These are phyloP conservation scores for Noccaea caerulescens DNA, from an alignment of 345 rosid genomes.

Conservation along the genomic window DNA sequence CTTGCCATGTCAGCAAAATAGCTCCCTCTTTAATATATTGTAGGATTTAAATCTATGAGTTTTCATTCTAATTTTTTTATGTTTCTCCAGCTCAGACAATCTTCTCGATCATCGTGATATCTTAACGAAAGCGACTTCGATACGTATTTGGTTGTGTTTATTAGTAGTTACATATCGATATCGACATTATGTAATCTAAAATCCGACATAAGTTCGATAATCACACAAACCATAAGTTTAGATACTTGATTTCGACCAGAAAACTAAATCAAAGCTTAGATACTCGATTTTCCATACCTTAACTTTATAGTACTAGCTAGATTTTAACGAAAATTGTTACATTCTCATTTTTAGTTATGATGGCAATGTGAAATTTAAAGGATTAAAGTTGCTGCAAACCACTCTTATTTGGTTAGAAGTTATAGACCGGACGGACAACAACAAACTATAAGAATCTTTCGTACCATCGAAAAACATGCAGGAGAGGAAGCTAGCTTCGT, in stretches of 20 bases:
- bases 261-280: constrained; percentile 4
- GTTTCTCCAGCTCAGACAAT: constrained; percentile 39
- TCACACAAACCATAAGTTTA: constrained; percentile 28
- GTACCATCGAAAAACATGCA: not conserved
- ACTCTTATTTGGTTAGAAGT: not conserved
- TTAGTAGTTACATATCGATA: not conserved
- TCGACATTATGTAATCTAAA: constrained; percentile 30
- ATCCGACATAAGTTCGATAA: constrained; percentile 35
- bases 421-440: not conserved
- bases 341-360: constrained; percentile 4
- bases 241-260: constrained; percentile 23
- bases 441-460: not conserved
- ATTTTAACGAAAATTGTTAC: not conserved
- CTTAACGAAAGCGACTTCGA: constrained; percentile 33
- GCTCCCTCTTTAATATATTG: no score
- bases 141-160: constrained; percentile 12
- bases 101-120: constrained; percentile 33
- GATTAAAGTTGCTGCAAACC: no score
- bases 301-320: not conserved
- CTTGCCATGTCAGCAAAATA: no score
- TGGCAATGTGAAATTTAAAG: not conserved
- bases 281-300: constrained; percentile 15
- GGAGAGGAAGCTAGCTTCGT: not conserved
- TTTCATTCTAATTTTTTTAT: constrained; percentile 8
- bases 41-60: constrained; percentile 32